Percentiles rank a stretch among this genome's conserved stretches.
Conservation (phyloP, 2,329 filamentous ascomycete species). For the Drechslerella dactyloides region DNA sequence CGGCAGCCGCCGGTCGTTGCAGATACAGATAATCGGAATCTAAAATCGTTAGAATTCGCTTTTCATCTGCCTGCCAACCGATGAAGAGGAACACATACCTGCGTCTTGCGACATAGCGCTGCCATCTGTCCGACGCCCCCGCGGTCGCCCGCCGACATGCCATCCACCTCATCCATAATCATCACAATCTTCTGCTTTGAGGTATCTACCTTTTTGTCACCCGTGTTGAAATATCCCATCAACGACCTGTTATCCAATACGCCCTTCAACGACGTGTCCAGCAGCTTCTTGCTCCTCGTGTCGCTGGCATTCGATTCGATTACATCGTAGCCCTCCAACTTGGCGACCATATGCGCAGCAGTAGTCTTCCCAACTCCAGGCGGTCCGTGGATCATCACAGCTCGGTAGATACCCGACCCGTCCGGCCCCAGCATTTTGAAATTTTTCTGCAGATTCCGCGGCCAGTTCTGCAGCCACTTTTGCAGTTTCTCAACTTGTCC, state of each 20-base stretch:
- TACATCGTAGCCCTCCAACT: slow-evolving; percentile 89
- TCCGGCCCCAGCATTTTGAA: slow-evolving; percentile 86
- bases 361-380: slow-evolving; percentile 98
- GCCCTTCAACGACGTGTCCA: slow-evolving; percentile 85
- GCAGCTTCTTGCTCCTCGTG: slow-evolving; percentile 90
- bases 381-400: slow-evolving; percentile 93
- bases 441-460: slow-evolving; percentile 75
- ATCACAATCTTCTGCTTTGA: slow-evolving; percentile 91
- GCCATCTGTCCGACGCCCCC: slow-evolving; percentile 94
- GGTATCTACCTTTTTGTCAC: slow-evolving; percentile 78
- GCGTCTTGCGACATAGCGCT: slow-evolving; percentile 89
- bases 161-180: slow-evolving; percentile 99
- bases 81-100: slow-evolving; percentile 14
- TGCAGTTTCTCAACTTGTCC: slow-evolving; percentile 86
- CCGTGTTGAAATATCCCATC: slow-evolving; percentile 84
- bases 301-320: slow-evolving; percentile 97
- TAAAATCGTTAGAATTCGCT: slow-evolving; percentile 59
- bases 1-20: slow-evolving; percentile 87
- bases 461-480: slow-evolving; percentile 82
- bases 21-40: slow-evolving; percentile 94
- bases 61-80: neutral
- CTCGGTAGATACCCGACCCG: slow-evolving; percentile 79
- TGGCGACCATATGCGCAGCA: slow-evolving; percentile 90
- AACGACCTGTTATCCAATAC: slow-evolving; percentile 93
- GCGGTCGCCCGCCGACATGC: slow-evolving; percentile 96